phyloP scores from a whole-genome alignment of 345 rosid species.

The Zanthoxylum bungeanum region DNA sequence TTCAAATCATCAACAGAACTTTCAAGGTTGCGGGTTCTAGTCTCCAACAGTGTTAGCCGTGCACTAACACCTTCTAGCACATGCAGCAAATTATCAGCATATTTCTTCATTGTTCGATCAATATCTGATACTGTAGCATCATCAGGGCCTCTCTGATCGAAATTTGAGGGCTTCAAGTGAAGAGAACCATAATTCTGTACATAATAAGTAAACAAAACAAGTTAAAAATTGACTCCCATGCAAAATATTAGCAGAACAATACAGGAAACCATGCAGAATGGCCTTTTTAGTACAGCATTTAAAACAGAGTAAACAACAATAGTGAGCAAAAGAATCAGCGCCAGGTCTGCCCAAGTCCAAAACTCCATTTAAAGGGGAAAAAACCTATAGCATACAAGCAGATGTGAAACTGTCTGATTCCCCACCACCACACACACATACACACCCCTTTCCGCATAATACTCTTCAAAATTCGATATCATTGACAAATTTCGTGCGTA shows the following conservation, averaged over 20 bases:
- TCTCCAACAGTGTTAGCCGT: slow-evolving; percentile 77
- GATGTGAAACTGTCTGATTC: no score
- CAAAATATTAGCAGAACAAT: neutral
- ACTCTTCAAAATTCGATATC: neutral
- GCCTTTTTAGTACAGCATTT: neutral
- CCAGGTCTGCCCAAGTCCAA: neutral
- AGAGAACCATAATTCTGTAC: slow-evolving; percentile 62
- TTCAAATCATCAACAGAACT: slow-evolving; percentile 79
- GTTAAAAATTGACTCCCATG: neutral
- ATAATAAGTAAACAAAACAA: neutral
- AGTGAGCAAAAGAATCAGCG: neutral
- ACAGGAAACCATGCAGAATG: neutral
- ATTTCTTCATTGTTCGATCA: slow-evolving; percentile 69
- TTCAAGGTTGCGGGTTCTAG: slow-evolving; percentile 66
- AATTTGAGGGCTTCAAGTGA: slow-evolving; percentile 60
- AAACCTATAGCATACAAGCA: no score
- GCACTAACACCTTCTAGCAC: slow-evolving; percentile 72
- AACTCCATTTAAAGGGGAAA: neutral
- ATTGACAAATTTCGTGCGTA: neutral
- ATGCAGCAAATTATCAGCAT: slow-evolving; percentile 64
- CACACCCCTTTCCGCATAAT: neutral
- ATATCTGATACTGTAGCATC: slow-evolving; percentile 50
- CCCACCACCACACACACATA: no score
- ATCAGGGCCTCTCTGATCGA: slow-evolving; percentile 37
- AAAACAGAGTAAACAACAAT: neutral